Base-by-base conservation (phyloP, 257 asterid genomes). In the Apocynum venetum region DNA sequence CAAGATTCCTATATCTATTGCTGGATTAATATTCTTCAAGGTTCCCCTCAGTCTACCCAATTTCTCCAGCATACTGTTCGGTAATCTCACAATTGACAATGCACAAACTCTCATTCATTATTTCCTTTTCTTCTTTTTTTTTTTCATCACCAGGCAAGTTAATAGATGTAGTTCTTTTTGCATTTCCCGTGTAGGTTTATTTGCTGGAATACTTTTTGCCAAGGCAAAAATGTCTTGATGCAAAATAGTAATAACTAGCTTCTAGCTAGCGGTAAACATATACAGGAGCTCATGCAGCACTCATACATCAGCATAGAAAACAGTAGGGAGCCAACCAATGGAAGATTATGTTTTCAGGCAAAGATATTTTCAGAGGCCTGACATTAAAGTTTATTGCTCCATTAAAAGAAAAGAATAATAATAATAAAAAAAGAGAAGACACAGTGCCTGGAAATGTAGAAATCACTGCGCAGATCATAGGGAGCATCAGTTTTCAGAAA, bases 1-100 rank as follows among this genome's bases (percentile, higher is more conserved):
- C 83, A 87, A 87, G 83, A 82, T 87, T 74, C 90, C 90, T 15
- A 82, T 87, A 75, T 87, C 90, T 19, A 70, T 87, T 67, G 85
- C 85, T 38, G 90, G 90, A 20, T 55, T 87, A 63, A 1, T 84
- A 76, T 41, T 87, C 72, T 87, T 87, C 88, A 80, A 83, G 11
- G 88, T 87, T 77, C 88, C 90, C 17, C 76, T 82, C 74, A 82
- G 81, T 79, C n/a, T 81, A 44, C 81, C 90, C 73, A 87, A 80
- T 79, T 59, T 81, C 75, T 84, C 81, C 85, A 87, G 90, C 73
- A 80, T 87, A 76, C 81, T 87, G 31, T 87, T 84, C 35, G 90
- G 90, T 87, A 80, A 84, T 55, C 4, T 77, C 64, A 13, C 65
- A 57, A 36, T 57, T 25, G 31, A 25, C 31, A 25, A 25, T 25